Base-by-base conservation (phyloP, 495 filamentous ascomycete genomes). In the Penicillium flavigenum region DNA sequence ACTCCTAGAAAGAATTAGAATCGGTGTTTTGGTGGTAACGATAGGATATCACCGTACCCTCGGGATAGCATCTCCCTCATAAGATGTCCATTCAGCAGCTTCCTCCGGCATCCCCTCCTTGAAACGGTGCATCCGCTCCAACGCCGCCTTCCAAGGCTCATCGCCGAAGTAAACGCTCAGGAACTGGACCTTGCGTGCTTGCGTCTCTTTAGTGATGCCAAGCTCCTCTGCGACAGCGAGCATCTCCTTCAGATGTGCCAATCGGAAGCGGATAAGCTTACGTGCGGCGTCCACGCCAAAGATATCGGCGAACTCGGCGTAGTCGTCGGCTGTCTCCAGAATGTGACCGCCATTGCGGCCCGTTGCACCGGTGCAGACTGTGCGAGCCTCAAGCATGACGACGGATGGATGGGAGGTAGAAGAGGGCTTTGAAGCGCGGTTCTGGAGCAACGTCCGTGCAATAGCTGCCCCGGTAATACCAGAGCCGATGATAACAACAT, bases 311-410 rank as follows among this genome's bases (percentile, higher is more conserved):
- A 68, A 24, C 5, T 72, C 69, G 8, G 53, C 44, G 27, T 72
- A 75, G 11, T 67, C 59, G 31, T 71, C 66, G 2, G 47, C 63
- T 14, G 66, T 65, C 19, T 71, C 66, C 1, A 72, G 59, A 0
- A 75, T 68, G 47, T 77, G 74, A 1, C 74, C 74, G 0, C 76
- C 75, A 53, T 79, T 79, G 0, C 90, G 75, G 0, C 90, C 90
- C 0, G 91, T 94, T 17, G 90, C 91, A 16, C 91, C 91, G 74
- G 80, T 90, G 65, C 88, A 92, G 9, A 86, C 83, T 69, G 89
- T 85, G 48, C 90, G 79, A 5, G 90, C 89, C 70, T 96, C 91
- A 2, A 96, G 74, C 79, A 94, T 86, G 1, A 91, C 78, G 1
- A 92, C 68, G 9, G 72, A 78, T 3, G 60, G 67, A 34, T 48